Conservation (phyloP, 148 eudicot species). For the Polygonum maritimum region DNA sequence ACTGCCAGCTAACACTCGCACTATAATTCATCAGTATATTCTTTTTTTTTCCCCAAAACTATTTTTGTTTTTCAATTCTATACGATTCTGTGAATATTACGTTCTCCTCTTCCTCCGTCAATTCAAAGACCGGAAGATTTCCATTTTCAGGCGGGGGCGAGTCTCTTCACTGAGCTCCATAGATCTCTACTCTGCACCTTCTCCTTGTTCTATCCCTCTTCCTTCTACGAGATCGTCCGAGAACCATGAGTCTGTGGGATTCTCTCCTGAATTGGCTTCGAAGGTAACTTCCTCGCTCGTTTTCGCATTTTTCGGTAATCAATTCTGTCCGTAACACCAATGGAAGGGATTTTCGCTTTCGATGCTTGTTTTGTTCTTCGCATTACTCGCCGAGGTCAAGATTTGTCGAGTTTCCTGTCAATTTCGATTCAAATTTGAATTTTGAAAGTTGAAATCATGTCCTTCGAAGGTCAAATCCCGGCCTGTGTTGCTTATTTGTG, state of each 20-base stretch:
- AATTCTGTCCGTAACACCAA: background rate
- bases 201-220: background rate
- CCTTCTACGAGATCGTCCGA: background rate
- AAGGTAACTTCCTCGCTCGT: slow-evolving; percentile 26
- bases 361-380: background rate
- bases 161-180: background rate
- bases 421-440: background rate
- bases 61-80: background rate
- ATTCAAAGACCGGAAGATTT: background rate
- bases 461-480: background rate
- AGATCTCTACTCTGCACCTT: slow-evolving; percentile 16
- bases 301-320: slow-evolving; percentile 1
- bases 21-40: background rate
- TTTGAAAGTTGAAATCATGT: background rate
- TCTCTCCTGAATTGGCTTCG: slow-evolving; percentile 65
- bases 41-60: background rate
- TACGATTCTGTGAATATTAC: background rate
- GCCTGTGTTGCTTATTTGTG: background rate
- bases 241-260: slow-evolving; percentile 48
- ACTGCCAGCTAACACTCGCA: background rate
- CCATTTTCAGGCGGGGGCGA: background rate
- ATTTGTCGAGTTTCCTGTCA: too few relatives aligned
- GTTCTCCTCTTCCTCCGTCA: background rate
- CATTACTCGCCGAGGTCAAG: background rate
- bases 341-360: background rate